Percentiles rank a stretch among this genome's conserved stretches.
Evolutionary conservation across 2,329 filamentous ascomycete genomes (phyloP).

Genomic region (Exophiala dermatitidis): DNA sequence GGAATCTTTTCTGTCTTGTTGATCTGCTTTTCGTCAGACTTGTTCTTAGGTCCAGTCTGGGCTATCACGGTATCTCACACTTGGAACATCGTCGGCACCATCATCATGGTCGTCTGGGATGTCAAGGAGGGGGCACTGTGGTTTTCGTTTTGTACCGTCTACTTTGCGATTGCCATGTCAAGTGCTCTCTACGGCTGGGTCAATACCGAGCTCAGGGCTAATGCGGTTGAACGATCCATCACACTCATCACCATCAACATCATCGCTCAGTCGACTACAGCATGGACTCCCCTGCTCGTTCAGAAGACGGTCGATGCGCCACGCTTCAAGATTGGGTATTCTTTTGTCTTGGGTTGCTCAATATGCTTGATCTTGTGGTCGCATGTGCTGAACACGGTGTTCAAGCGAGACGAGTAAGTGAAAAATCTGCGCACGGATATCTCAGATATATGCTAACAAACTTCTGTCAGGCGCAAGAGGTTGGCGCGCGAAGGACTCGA

Average conservation of each 20-base stretch:
- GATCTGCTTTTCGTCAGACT: conserved; percentile 12
- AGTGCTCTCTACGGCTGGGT: conserved; percentile 30
- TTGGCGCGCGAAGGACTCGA: no score
- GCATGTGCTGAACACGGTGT: not conserved
- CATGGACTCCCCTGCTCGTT: conserved; percentile 49
- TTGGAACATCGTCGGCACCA: conserved; percentile 29
- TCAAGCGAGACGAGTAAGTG: not conserved
- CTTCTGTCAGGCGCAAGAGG: no score
- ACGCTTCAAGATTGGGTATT: conserved; percentile 39
- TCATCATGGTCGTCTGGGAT: conserved; percentile 30
- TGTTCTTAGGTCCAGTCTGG: conserved; percentile 8
- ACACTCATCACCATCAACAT: conserved; percentile 47
- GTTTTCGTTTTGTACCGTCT: conserved; percentile 14
- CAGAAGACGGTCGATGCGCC: conserved; percentile 44
- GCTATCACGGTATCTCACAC: conserved; percentile 43
- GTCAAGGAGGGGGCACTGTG: conserved; percentile 26
- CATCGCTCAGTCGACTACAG: conserved; percentile 49
- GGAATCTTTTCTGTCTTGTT: conserved; percentile 33
- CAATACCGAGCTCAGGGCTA: conserved; percentile 45
- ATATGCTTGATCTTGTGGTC: not conserved
- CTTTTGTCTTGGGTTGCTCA: conserved; percentile 32
- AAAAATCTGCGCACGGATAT: no score
- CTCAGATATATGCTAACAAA: no score
- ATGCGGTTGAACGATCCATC: conserved; percentile 44
- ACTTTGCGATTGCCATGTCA: conserved; percentile 12